Conservation (phyloP, 2,329 filamentous ascomycete species). For the Rosellinia necatrix region DNA sequence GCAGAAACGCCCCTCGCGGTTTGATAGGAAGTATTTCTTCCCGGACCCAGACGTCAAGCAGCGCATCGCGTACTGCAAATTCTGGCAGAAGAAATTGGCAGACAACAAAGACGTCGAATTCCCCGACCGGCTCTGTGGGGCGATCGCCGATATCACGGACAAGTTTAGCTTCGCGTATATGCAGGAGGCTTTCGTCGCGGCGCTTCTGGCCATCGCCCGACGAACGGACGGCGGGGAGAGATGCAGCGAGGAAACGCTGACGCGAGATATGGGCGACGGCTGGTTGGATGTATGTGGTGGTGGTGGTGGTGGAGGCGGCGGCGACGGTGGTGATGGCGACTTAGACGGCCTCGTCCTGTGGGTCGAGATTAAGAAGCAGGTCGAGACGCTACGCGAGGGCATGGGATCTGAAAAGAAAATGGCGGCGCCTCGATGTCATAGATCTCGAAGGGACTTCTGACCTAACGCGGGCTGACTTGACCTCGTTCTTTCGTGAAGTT, state of each 20-base stretch:
- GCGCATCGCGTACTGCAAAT: conserved; percentile 63
- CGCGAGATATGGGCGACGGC: conserved; percentile 42
- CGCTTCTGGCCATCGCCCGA: conserved; percentile 61
- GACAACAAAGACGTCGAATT: conserved; percentile 64
- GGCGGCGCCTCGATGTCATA: neutral
- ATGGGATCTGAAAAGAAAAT: conserved; percentile 48
- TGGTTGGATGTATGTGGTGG: conserved; percentile 42
- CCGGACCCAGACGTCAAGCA: conserved; percentile 60
- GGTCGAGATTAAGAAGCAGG: conserved; percentile 67
- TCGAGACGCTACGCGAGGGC: conserved; percentile 63
- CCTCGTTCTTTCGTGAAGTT: neutral
- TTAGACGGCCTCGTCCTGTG: conserved; percentile 60
- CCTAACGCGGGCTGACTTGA: neutral
- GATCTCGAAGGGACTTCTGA: neutral
- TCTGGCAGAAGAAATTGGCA: conserved; percentile 63
- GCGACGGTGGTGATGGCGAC: conserved; percentile 45
- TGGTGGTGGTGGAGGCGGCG: too few relatives aligned
- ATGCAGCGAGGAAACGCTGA: conserved; percentile 37
- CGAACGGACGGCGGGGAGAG: conserved; percentile 22
- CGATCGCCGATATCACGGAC: conserved; percentile 65
- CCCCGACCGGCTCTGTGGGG: conserved; percentile 59
- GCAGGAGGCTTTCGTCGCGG: conserved; percentile 70
- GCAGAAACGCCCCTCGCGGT: conserved; percentile 66
- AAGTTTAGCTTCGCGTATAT: conserved; percentile 73
- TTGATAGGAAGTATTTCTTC: conserved; percentile 71